These are phyloP conservation scores for Ophiocordyceps australis DNA, from an alignment of 2,329 filamentous ascomycete species.

Conservation along the genomic window DNA sequence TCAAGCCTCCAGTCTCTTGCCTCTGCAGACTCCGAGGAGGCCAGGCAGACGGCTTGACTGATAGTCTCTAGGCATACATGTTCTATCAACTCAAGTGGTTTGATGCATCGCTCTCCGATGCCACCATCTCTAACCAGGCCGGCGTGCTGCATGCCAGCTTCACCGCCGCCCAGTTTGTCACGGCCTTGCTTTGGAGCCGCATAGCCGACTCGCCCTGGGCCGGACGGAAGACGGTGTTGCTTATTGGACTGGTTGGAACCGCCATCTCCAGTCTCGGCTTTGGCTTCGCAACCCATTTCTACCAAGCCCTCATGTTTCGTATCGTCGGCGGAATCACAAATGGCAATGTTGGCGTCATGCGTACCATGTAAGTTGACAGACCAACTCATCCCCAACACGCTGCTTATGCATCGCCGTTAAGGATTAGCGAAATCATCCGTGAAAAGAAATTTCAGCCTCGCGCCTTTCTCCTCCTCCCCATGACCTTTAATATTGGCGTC, in stretches of 20 bases:
- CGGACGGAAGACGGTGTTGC: conserved; percentile 60
- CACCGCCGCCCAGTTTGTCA: conserved; percentile 65
- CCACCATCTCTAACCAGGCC: conserved; percentile 58
- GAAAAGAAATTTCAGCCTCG: conserved; percentile 46
- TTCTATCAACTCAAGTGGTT: conserved; percentile 83
- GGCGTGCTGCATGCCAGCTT: conserved; percentile 66
- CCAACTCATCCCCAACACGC: no score
- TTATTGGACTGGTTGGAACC: conserved; percentile 59
- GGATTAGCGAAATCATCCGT: conserved; percentile 51
- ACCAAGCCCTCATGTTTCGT: conserved; percentile 55
- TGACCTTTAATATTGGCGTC: conserved; percentile 56
- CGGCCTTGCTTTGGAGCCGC: conserved; percentile 67
- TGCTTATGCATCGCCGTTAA: no score
- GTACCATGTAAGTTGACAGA: conserved; percentile 40
- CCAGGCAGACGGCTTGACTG: neutral
- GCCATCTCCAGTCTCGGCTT: conserved; percentile 28
- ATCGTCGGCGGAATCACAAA: conserved; percentile 55
- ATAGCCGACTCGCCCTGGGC: conserved; percentile 42
- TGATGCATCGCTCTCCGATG: conserved; percentile 28
- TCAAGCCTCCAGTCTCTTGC: no score
- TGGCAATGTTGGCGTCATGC: conserved; percentile 55
- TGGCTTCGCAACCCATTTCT: conserved; percentile 45
- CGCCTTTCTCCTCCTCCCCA: conserved; percentile 59
- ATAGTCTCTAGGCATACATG: conserved; percentile 62
- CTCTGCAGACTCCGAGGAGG: neutral